phyloP scores from a whole-genome alignment of 208 protist genomes.

The Acanthamoeba quina region DNA sequence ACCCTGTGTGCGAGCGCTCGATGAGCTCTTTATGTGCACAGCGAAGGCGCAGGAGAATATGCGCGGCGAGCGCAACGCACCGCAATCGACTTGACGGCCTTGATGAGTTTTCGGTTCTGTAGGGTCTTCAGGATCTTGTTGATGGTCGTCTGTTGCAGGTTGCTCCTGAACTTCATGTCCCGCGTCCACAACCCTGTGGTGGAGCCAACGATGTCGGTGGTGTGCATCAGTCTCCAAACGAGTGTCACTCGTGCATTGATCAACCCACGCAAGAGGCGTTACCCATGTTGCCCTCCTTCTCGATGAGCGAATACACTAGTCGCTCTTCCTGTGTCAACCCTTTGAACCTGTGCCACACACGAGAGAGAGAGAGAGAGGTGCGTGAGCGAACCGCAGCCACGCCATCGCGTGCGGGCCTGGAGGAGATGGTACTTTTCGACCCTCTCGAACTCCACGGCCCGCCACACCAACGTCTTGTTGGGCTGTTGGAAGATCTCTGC shows the following conservation, averaged over 20 bases:
- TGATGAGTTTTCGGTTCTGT: conserved; percentile 87
- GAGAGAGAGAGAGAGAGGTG: too few relatives aligned
- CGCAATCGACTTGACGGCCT: conserved; percentile 86
- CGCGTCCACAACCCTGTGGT: conserved; percentile 84
- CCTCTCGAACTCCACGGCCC: neutral
- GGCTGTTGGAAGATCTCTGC: neutral
- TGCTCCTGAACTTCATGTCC: conserved; percentile 80
- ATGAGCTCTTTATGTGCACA: too few relatives aligned
- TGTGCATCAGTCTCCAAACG: neutral
- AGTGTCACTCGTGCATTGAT: neutral
- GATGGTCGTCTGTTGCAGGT: conserved; percentile 84
- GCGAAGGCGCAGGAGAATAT: too few relatives aligned
- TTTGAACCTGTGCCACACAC: conserved; percentile 3
- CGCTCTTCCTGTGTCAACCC: conserved; percentile 76
- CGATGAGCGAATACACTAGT: conserved; percentile 77
- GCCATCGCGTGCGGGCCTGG: too few relatives aligned
- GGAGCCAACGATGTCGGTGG: neutral
- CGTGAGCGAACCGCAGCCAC: too few relatives aligned
- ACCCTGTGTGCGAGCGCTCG: neutral
- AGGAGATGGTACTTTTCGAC: neutral
- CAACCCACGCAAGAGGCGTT: neutral
- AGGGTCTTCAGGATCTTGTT: conserved; percentile 86
- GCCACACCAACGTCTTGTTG: neutral
- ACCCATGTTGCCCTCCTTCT: conserved; percentile 75
- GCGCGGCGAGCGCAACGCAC: neutral